Percentiles rank a stretch among this genome's conserved stretches.
Evolutionary conservation across 192 early-diverging fungal genomes (phyloP).

Genomic region (Podila clonocystis): DNA sequence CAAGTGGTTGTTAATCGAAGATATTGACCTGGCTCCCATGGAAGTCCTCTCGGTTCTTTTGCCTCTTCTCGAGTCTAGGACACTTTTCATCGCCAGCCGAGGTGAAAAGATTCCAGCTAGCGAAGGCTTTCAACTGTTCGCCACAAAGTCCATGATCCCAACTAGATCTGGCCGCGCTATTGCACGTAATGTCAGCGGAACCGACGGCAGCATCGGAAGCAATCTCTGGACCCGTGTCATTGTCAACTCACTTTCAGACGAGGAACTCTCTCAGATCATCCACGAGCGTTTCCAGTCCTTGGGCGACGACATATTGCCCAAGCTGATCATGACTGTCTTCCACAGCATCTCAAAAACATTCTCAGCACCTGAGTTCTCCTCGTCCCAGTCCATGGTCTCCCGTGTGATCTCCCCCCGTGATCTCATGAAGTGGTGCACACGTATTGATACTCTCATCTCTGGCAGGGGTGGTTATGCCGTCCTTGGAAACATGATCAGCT

Average conservation of each 20-base stretch:
- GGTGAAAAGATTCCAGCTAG: conserved; percentile 89
- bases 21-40: conserved; percentile 94
- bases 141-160: conserved; percentile 74
- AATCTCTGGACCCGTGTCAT: conserved; percentile 86
- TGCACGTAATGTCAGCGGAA: conserved; percentile 53
- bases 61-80: conserved; percentile 90
- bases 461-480: conserved; percentile 34
- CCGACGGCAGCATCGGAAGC: conserved; percentile 62
- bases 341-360: conserved; percentile 43
- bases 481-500: conserved; percentile 38
- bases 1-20: conserved; percentile 96
- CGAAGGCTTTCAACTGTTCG: conserved; percentile 92
- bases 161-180: conserved; percentile 59
- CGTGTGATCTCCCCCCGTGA: conserved; percentile 84
- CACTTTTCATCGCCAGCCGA: conserved; percentile 89
- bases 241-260: conserved; percentile 66
- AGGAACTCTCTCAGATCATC: conserved; percentile 77
- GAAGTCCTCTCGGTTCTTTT: conserved; percentile 93
- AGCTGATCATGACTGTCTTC: conserved; percentile 66
- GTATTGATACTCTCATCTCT: conserved; percentile 66
- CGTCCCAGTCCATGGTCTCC: conserved; percentile 55
- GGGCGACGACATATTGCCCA: conserved; percentile 52
- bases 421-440: conserved; percentile 90
- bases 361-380: conserved; percentile 33
- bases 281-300: conserved; percentile 63